Percentiles rank a stretch among this genome's conserved stretches.
Conservation (phyloP, 1,284 basidiomycete genomes). For the Cryptococcus depauperatus region DNA sequence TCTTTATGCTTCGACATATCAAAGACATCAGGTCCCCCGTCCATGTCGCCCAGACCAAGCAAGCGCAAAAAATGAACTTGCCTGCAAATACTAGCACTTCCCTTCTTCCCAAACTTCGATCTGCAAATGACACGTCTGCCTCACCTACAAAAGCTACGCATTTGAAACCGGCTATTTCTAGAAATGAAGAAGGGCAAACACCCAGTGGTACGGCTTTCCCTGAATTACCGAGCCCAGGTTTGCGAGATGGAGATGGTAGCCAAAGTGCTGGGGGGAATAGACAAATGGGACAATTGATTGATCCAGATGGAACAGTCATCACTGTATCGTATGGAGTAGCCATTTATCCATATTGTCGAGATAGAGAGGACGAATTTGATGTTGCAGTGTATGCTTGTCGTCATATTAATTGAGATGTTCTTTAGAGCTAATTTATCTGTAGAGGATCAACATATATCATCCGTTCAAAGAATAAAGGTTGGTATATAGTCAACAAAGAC, state of each 20-base stretch:
- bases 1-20: constrained; percentile 98
- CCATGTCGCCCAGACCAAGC: constrained; percentile 87
- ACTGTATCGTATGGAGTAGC: constrained; percentile 47
- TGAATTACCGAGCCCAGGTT: constrained; percentile 38
- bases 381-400: constrained; percentile 71
- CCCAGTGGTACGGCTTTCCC: constrained; percentile 32
- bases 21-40: constrained; percentile 91
- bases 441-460: constrained; percentile 89
- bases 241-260: constrained; percentile 19
- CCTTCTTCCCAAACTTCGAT: constrained; percentile 31
- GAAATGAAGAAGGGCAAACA: constrained; percentile 20
- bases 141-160: constrained; percentile 29
- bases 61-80: constrained; percentile 51
- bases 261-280: neutral
- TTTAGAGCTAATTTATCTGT: constrained; percentile 7
- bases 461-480: constrained; percentile 84
- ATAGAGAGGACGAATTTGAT: constrained; percentile 95
- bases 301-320: constrained; percentile 34
- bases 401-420: neutral
- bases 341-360: constrained; percentile 66
- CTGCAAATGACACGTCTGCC: constrained; percentile 19
- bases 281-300: constrained; percentile 21
- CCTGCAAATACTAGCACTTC: constrained; percentile 23
- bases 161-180: constrained; percentile 8
- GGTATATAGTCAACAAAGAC: constrained; percentile 98